Evolutionary conservation across 1,284 basidiomycete genomes (phyloP), one percentile per base, ranked within the genome.

Genomic region (Pulveroboletus sp.): DNA sequence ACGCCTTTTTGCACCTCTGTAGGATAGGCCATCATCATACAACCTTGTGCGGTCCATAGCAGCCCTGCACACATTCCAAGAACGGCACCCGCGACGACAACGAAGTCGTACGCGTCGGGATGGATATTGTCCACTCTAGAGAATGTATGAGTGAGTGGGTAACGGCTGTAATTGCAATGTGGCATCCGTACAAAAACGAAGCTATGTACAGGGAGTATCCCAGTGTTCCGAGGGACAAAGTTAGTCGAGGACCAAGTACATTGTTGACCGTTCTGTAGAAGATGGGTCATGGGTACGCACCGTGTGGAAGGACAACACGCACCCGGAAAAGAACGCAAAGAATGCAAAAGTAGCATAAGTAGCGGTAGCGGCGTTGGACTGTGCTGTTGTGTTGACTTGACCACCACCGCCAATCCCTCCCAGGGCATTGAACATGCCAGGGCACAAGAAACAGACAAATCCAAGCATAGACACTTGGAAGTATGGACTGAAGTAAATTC

Each of bases 31-130:
- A 95, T 77, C 86, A 94, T 94, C 59, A 94, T 76, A 7, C 85
- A 85, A 20, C 92, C 92, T 67, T 94, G 92, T 1, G 89, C 89
- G 1, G 89, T 87, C 92, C 91, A 93, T n/a, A 95, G 77, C 26
- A 94, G 70, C 45, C 89, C 90, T 15, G 94, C 93, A 66, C 90
- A 93, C 50, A 93, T 66, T 44, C 93, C 93, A 18, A 95, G 85
- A 56, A 94, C 75, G 29, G 90, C 90, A 33, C 92, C 93, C 0
- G 91, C 81, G 29, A 79, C 83, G 62, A 94, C 86, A 52, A 90
- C 86, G 64, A 91, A 92, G 26, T 75, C 76, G 45, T 79, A 78
- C 12, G 83, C 81, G 47, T 77, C 68, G 10, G 78, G 74, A 63
- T 89, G 86, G 49, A 90, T 86, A 64, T 91, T 90, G 62, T 85